These are phyloP conservation scores for Fusarium buxicola DNA, from an alignment of 2,329 filamentous ascomycete species.

Conservation along the genomic window DNA sequence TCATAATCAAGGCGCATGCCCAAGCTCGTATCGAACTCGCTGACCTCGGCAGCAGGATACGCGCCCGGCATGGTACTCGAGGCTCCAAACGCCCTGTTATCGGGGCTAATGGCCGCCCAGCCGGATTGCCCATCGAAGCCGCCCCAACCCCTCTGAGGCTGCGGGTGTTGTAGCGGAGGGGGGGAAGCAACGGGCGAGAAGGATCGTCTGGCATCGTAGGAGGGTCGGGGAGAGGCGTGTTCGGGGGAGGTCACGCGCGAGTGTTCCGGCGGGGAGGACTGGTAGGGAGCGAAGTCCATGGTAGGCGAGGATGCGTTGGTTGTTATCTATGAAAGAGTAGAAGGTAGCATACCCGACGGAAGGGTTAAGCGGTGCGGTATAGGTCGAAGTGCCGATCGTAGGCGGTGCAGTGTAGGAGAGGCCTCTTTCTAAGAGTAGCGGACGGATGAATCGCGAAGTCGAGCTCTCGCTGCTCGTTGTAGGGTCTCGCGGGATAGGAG, in stretches of 20 bases:
- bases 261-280: conserved; percentile 89
- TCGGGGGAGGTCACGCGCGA: conserved; percentile 82
- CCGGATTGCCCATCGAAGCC: conserved; percentile 54
- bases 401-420: neutral
- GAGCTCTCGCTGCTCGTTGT: neutral
- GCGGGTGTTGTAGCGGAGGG: conserved; percentile 60
- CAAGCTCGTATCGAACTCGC: conserved; percentile 91
- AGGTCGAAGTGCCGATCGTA: neutral
- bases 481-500: neutral
- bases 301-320: conserved; percentile 33
- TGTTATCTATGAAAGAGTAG: conserved; percentile 1
- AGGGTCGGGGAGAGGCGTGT: conserved; percentile 63
- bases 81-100: conserved; percentile 38
- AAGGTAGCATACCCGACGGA: neutral
- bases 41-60: conserved; percentile 65
- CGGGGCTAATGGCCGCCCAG: conserved; percentile 43
- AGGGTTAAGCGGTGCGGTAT: neutral
- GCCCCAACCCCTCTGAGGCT: conserved; percentile 67
- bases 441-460: neutral
- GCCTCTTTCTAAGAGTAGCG: neutral
- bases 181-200: conserved; percentile 61
- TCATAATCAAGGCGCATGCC: conserved; percentile 90
- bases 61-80: conserved; percentile 50
- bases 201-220: conserved; percentile 65
- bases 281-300: conserved; percentile 98